Evolutionary conservation across 1,139 yeast species (phyloP).

Genomic region (Citeromyces siamensis): DNA sequence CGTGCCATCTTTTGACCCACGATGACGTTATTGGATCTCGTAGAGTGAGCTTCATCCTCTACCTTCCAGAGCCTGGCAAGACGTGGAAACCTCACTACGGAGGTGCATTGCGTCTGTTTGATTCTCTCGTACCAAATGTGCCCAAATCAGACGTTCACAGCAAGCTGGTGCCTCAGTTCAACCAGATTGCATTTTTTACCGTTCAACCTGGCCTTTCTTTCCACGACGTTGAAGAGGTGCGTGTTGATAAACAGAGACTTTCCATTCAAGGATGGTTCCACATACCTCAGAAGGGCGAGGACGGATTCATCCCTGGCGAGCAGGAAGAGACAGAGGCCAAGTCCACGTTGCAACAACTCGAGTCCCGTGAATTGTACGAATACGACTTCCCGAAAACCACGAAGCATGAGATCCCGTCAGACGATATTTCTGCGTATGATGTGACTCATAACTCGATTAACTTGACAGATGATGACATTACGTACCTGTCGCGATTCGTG

Average conservation of each 20-base stretch:
- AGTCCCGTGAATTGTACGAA: constrained; percentile 64
- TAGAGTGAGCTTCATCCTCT: constrained; percentile 83
- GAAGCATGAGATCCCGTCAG: constrained; percentile 22
- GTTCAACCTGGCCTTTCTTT: constrained; percentile 95
- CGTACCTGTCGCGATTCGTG: constrained; percentile 37
- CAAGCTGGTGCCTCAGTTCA: constrained; percentile 82
- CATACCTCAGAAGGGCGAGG: constrained; percentile 88
- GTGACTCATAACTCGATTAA: constrained; percentile 5
- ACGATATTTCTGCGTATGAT: constrained; percentile 12
- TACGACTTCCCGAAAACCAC: constrained; percentile 65
- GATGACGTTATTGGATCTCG: constrained; percentile 97
- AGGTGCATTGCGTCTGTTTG: constrained; percentile 81
- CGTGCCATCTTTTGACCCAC: constrained; percentile 89
- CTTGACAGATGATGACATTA: constrained; percentile 25
- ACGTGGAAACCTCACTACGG: constrained; percentile 85
- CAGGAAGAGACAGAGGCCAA: constrained; percentile 65
- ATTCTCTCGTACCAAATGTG: constrained; percentile 78
- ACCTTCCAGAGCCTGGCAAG: constrained; percentile 85
- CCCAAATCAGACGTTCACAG: constrained; percentile 68
- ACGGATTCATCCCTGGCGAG: constrained; percentile 71
- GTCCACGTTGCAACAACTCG: constrained; percentile 72
- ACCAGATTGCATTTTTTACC: constrained; percentile 89
- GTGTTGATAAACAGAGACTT: constrained; percentile 77
- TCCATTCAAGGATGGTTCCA: constrained; percentile 99
- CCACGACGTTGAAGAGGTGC: constrained; percentile 97